phyloP scores from a whole-genome alignment of 257 asterid species.

The Echium plantagineum region DNA sequence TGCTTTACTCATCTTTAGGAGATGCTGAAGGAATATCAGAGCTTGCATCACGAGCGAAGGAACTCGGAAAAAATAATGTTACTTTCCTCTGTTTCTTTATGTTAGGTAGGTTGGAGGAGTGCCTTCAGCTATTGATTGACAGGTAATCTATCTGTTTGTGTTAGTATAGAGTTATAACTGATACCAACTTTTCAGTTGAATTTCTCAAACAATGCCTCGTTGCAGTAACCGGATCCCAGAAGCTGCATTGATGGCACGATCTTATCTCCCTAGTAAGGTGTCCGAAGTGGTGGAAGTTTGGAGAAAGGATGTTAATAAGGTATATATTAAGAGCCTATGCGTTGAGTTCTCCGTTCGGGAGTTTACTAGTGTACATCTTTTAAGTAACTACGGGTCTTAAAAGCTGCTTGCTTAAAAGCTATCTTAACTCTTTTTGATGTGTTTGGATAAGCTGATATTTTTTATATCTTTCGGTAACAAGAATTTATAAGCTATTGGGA shows the following conservation, averaged over 20 bases:
- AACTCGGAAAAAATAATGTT: conserved; percentile 87
- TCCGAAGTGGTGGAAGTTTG: conserved; percentile 86
- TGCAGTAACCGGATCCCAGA: conserved; percentile 99
- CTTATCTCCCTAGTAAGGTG: conserved; percentile 97
- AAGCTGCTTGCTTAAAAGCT: too few species aligned
- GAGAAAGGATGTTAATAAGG: conserved; percentile 96
- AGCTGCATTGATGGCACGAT: conserved; percentile 99
- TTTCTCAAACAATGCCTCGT: conserved; percentile 12
- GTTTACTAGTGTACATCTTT: too few species aligned
- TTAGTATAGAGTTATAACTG: neutral
- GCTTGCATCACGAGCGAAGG: conserved; percentile 70
- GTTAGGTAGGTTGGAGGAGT: conserved; percentile 92
- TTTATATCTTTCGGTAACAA: too few species aligned
- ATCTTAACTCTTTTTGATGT: neutral
- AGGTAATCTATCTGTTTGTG: conserved; percentile 33
- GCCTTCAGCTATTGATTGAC: conserved; percentile 91
- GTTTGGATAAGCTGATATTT: too few species aligned
- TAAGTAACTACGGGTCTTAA: too few species aligned
- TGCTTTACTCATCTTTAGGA: conserved; percentile 82
- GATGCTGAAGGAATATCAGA: conserved; percentile 68
- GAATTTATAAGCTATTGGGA: too few species aligned
- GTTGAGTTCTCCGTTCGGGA: too few species aligned
- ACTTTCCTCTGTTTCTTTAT: conserved; percentile 86
- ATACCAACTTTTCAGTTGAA: neutral
- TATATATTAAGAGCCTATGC: conserved; percentile 14